These are phyloP conservation scores for Magnusiomyces ingens DNA, from an alignment of 1,139 yeast genomes.

Conservation along the genomic window DNA sequence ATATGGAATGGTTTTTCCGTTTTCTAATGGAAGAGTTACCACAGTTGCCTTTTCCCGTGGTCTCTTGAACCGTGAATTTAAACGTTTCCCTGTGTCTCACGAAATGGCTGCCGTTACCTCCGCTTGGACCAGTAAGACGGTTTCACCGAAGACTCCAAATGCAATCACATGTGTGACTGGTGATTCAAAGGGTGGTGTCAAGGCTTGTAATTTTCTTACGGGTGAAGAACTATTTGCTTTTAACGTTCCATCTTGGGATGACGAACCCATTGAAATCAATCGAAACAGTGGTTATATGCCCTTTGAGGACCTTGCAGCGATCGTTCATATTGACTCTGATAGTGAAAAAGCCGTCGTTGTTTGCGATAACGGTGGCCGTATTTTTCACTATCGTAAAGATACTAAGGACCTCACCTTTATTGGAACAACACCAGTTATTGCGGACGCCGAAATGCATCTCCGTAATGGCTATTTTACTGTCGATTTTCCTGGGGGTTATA, in stretches of 20 bases:
- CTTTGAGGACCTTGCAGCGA: slow-evolving; percentile 6
- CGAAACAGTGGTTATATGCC: not conserved
- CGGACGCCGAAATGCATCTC: not conserved
- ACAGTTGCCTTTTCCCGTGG: slow-evolving; percentile 27
- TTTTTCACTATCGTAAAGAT: slow-evolving; percentile 13
- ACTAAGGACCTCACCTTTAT: slow-evolving; percentile 12
- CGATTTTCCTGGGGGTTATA: slow-evolving; percentile 23
- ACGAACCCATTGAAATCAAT: not conserved
- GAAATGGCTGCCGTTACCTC: slow-evolving; percentile 22
- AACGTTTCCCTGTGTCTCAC: slow-evolving; percentile 23
- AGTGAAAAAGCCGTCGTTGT: slow-evolving; percentile 20
- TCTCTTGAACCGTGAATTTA: slow-evolving; percentile 28
- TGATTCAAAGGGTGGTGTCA: slow-evolving; percentile 26
- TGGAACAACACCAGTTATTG: slow-evolving; percentile 10
- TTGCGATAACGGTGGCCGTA: slow-evolving; percentile 19
- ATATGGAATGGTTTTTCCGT: slow-evolving; percentile 31
- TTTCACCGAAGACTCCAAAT: slow-evolving; percentile 20
- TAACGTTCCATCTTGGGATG: slow-evolving; percentile 12
- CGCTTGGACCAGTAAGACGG: slow-evolving; percentile 30
- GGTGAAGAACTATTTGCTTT: slow-evolving; percentile 16
- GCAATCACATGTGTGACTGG: slow-evolving; percentile 24
- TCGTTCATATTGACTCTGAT: slow-evolving; percentile 25
- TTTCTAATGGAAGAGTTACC: slow-evolving; percentile 25
- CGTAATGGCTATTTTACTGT: slow-evolving; percentile 15
- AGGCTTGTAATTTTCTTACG: slow-evolving; percentile 22